Percentiles rank a stretch among this genome's conserved stretches.
Evolutionary conservation across 495 filamentous ascomycete species (phyloP).

Genomic region (Xylaria longipes): DNA sequence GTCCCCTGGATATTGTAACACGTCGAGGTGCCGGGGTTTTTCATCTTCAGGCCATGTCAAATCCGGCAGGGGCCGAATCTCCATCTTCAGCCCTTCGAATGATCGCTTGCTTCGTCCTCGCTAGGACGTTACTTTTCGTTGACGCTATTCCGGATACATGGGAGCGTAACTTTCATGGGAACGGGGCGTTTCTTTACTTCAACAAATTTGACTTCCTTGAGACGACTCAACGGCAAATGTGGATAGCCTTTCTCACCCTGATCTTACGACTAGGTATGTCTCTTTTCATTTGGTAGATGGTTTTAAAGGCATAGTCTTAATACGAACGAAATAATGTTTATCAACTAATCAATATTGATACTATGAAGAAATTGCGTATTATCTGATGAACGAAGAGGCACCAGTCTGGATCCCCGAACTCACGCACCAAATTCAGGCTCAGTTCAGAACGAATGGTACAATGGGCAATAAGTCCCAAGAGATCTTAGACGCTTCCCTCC

Average conservation of each 20-base stretch:
- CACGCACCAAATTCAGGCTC: slow-evolving; percentile 10
- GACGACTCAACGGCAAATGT: slow-evolving; percentile 18
- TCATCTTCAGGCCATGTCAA: slow-evolving; percentile 28
- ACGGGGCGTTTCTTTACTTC: slow-evolving; percentile 15
- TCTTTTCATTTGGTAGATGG: not conserved
- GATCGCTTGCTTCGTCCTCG: slow-evolving; percentile 26
- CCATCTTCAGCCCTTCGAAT: slow-evolving; percentile 15
- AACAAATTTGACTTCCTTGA: slow-evolving; percentile 16
- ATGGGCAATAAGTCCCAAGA: not conserved
- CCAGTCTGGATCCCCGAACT: slow-evolving; percentile 23
- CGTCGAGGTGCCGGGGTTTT: slow-evolving; percentile 27
- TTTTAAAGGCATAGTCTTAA: not conserved
- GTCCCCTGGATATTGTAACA: slow-evolving; percentile 18
- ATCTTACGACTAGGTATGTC: slow-evolving; percentile 29
- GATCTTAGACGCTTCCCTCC: slow-evolving; percentile 21
- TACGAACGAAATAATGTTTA: not conserved
- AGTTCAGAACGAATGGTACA: not conserved
- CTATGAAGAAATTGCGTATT: slow-evolving; percentile 29
- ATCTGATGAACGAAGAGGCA: slow-evolving; percentile 23
- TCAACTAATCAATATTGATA: not conserved
- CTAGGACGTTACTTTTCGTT: slow-evolving; percentile 27
- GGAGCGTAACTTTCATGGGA: slow-evolving; percentile 24
- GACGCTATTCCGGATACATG: slow-evolving; percentile 26
- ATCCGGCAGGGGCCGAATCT: slow-evolving; percentile 6
- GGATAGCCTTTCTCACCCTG: slow-evolving; percentile 22